phyloP scores from a whole-genome alignment of 352 stramenopile species.

The Peronospora belbahrii region DNA sequence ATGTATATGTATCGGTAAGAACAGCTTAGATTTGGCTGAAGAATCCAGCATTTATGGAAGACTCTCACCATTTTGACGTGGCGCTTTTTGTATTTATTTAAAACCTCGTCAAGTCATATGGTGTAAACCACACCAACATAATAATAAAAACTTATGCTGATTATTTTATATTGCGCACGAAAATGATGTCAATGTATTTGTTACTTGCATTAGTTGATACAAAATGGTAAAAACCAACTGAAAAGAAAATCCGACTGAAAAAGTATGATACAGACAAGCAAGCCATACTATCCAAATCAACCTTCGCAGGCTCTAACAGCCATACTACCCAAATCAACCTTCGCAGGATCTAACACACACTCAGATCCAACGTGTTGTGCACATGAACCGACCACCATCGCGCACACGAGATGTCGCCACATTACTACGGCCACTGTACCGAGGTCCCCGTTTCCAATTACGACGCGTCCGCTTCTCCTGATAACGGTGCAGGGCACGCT shows the following conservation, averaged over 20 bases:
- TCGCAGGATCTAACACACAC: slow-evolving; percentile 20
- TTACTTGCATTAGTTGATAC: slow-evolving; percentile 21
- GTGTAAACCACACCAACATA: neutral
- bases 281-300: no score
- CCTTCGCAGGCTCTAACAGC: no score
- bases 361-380: slow-evolving; percentile 77
- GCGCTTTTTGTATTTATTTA: slow-evolving; percentile 9
- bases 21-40: neutral
- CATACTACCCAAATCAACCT: slow-evolving; percentile 27
- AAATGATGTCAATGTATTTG: slow-evolving; percentile 30
- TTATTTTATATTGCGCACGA: no score
- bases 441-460: slow-evolving; percentile 79
- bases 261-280: no score
- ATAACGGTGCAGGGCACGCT: slow-evolving; percentile 76
- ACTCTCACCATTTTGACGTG: slow-evolving; percentile 23
- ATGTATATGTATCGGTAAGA: neutral
- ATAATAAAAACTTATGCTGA: no score
- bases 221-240: slow-evolving; percentile 18
- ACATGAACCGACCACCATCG: slow-evolving; percentile 77
- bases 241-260: slow-evolving; percentile 32
- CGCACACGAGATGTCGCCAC: slow-evolving; percentile 74
- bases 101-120: neutral
- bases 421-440: slow-evolving; percentile 70
- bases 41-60: neutral
- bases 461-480: slow-evolving; percentile 72